Evolutionary conservation across 805 yeast species (phyloP).

Genomic region (Cyberlindnera mrakii): DNA sequence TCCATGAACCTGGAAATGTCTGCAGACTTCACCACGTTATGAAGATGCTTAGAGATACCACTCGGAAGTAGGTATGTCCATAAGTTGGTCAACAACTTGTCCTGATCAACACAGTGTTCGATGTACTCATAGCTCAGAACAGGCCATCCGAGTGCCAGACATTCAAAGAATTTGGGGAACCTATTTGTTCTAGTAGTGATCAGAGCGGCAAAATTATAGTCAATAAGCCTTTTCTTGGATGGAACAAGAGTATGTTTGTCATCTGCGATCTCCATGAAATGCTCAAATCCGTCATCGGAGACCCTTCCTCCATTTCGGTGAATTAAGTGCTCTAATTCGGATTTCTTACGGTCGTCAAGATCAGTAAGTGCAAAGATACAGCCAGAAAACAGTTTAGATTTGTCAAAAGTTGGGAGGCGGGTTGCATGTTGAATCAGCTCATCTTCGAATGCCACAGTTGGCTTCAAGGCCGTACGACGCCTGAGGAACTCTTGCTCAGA

Average conservation of each 20-base stretch:
- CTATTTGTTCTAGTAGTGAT: slow-evolving; percentile 47
- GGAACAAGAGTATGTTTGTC: slow-evolving; percentile 4
- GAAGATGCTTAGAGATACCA: slow-evolving; percentile 52
- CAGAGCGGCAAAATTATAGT: slow-evolving; percentile 55
- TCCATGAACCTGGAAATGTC: slow-evolving; percentile 40
- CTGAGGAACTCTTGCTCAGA: slow-evolving; percentile 10
- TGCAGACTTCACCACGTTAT: slow-evolving; percentile 36
- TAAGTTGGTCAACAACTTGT: slow-evolving; percentile 19
- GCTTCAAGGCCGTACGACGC: slow-evolving; percentile 7
- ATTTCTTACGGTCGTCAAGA: slow-evolving; percentile 24
- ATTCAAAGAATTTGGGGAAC: slow-evolving; percentile 71
- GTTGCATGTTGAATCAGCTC: slow-evolving; percentile 1
- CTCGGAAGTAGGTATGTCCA: slow-evolving; percentile 58
- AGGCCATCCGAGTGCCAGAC: slow-evolving; percentile 84
- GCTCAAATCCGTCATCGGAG: slow-evolving; percentile 28
- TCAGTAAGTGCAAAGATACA: slow-evolving; percentile 37
- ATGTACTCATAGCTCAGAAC: slow-evolving; percentile 56
- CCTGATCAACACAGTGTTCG: slow-evolving; percentile 37
- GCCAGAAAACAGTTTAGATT: slow-evolving; percentile 9
- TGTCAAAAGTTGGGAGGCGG: neutral
- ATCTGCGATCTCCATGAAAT: slow-evolving; percentile 1
- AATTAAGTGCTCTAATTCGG: slow-evolving; percentile 30
- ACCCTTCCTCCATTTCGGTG: slow-evolving; percentile 38
- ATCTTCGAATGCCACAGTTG: slow-evolving; percentile 8
- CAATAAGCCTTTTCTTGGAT: slow-evolving; percentile 5